Evolutionary conservation across 2,329 filamentous ascomycete species (phyloP).

Genomic region (Cyphellophora europaea): DNA sequence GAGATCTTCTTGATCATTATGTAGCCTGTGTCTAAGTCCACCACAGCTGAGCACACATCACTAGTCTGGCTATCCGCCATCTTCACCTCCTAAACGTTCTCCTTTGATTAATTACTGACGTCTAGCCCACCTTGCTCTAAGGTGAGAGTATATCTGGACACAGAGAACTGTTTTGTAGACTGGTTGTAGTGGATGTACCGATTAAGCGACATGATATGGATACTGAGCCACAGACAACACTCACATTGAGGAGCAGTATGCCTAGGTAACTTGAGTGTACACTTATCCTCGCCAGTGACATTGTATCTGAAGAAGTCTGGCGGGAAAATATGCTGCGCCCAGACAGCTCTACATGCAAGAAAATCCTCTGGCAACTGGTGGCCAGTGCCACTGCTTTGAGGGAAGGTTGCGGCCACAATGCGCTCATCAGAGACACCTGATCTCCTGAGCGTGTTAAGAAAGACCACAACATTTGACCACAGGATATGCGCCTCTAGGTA

Average conservation of each 20-base stretch:
- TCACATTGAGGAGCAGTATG: slow-evolving; percentile 39
- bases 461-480: slow-evolving; percentile 41
- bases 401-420: slow-evolving; percentile 33
- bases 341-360: slow-evolving; percentile 46
- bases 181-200: slow-evolving; percentile 31
- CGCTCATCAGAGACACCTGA: slow-evolving; percentile 25
- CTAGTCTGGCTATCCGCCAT: too few species aligned
- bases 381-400: slow-evolving; percentile 26
- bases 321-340: slow-evolving; percentile 39
- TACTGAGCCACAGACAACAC: slow-evolving; percentile 42
- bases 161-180: slow-evolving; percentile 21
- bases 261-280: slow-evolving; percentile 40
- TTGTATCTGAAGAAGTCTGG: slow-evolving; percentile 40
- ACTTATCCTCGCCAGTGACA: slow-evolving; percentile 45
- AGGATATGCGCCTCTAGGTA: slow-evolving; percentile 36
- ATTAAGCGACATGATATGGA: slow-evolving; percentile 22
- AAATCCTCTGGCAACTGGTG: slow-evolving; percentile 51
- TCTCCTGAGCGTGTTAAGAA: slow-evolving; percentile 44
- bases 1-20: too few species aligned
- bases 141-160: slow-evolving; percentile 18
- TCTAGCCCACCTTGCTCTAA: too few species aligned
- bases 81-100: too few species aligned
- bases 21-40: too few species aligned
- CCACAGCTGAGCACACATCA: too few species aligned
- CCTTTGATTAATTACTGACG: too few species aligned